Percentiles rank a stretch among this genome's conserved stretches.
phyloP scores from a whole-genome alignment of 1,139 yeast species.

The Blastobotrys serpentis region DNA sequence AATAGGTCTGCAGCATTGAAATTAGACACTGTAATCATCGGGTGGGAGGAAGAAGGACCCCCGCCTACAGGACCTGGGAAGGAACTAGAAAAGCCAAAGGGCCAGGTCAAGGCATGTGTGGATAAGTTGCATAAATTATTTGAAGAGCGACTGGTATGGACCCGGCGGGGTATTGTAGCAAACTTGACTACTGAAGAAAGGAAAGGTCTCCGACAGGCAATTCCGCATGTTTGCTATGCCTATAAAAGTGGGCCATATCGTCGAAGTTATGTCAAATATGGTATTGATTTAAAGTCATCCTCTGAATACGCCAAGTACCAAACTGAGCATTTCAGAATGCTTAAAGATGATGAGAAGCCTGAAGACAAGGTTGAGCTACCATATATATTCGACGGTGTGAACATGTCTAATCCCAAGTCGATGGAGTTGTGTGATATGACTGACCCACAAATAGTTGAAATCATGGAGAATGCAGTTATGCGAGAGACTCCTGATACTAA shows the following conservation, averaged over 20 bases:
- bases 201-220: conserved; percentile 59
- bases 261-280: conserved; percentile 77
- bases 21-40: conserved; percentile 40
- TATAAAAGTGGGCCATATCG: conserved; percentile 95
- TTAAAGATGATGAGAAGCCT: conserved; percentile 37
- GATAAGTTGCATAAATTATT: conserved; percentile 55
- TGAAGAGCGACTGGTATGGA: conserved; percentile 78
- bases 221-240: conserved; percentile 80
- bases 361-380: conserved; percentile 35
- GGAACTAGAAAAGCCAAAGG: conserved; percentile 41
- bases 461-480: conserved; percentile 46
- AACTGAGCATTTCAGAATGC: conserved; percentile 76
- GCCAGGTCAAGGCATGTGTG: conserved; percentile 47
- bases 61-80: conserved; percentile 40
- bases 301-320: conserved; percentile 64
- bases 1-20: conserved; percentile 36
- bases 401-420: conserved; percentile 65
- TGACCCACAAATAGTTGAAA: conserved; percentile 53
- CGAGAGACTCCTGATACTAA: conserved; percentile 37
- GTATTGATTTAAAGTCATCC: conserved; percentile 69
- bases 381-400: conserved; percentile 70
- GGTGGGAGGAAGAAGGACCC: conserved; percentile 51
- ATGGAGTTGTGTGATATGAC: conserved; percentile 81
- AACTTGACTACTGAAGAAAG: conserved; percentile 52
- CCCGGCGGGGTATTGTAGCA: conserved; percentile 64